Evolutionary conservation across 139 green algal genomes (phyloP), one percentile per base, ranked within the genome.

Genomic region (Closterium sp.): DNA sequence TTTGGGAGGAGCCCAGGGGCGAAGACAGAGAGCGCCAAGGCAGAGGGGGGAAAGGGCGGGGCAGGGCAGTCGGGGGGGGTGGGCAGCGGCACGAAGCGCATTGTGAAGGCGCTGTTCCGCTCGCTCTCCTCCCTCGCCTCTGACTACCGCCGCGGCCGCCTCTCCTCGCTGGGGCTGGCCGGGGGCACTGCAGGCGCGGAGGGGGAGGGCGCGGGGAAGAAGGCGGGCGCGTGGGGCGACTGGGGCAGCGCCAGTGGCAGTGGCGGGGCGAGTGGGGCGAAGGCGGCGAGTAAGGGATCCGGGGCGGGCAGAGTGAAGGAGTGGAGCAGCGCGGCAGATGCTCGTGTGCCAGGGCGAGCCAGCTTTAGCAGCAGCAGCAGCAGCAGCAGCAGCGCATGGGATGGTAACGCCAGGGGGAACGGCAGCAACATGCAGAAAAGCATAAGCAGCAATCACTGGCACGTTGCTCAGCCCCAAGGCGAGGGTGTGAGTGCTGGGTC

Each of bases 81-180:
- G 86, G 31, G 86, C 86, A 89, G 86, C 86, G 31, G 86, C 86
- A 89, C 31, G 13, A 89, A 89, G 31, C 86, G 86, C 31, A 89
- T 89, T 27, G 62, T 79, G 62, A 79, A 79, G 62, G 62, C 62
- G 62, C 62, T 79, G 17, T 79, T 79, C 62, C 62, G 62, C 62
- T 79, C 62, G 62, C 62, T 79, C 62, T 79, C 62, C 62, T 79
- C 62, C 62, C 62, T 79, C 62, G 62, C 62, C 62, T 79, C 62
- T 4, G 62, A 79, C 62, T 79, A 79, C 62, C 62, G 62, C 62
- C 86, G 31, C 86, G 86, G 31, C 86, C 86, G 86, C 31, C 19
- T 89, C 31, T 89, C 86, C 86, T 22, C 31, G 1, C 31, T 38
- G 86, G 86, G 86, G 31, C 31, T 89, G 31, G 86, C 13, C 19